Evolutionary conservation across 2,329 filamentous ascomycete species (phyloP).

Genomic region (Botrytis sinoallii): DNA sequence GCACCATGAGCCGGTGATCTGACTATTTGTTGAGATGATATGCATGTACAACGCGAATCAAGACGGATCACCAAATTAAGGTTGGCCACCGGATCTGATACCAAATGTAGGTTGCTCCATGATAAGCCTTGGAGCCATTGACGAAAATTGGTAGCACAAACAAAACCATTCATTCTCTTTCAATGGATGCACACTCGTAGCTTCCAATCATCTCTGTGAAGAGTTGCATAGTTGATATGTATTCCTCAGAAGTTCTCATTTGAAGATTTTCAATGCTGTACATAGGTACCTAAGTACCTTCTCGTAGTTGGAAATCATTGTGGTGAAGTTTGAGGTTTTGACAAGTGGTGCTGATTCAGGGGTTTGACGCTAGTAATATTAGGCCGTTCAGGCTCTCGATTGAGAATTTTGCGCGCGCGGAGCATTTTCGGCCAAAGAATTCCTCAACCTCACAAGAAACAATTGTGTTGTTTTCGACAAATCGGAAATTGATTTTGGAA

Average conservation of each 20-base stretch:
- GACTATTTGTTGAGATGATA: neutral
- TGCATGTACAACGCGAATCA: neutral
- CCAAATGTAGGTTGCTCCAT: neutral
- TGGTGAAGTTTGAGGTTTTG: neutral
- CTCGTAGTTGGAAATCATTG: neutral
- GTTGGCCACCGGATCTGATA: neutral
- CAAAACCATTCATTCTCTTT: neutral
- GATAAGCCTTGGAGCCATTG: neutral
- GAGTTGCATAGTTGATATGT: neutral
- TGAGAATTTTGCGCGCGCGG: neutral
- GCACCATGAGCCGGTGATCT: neutral
- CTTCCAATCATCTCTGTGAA: neutral
- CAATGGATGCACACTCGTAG: neutral
- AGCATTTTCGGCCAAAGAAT: neutral
- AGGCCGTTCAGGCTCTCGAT: neutral
- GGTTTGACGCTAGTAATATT: neutral
- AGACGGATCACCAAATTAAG: neutral
- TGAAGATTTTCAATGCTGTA: neutral
- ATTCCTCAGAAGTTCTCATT: neutral
- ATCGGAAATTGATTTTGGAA: neutral
- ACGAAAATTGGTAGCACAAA: neutral
- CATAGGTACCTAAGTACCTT: accelerated
- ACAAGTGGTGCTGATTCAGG: neutral
- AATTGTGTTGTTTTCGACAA: neutral
- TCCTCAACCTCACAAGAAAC: neutral